Conservation (phyloP, 768 basidiomycete species). For the Calocybe gangraenosa region DNA sequence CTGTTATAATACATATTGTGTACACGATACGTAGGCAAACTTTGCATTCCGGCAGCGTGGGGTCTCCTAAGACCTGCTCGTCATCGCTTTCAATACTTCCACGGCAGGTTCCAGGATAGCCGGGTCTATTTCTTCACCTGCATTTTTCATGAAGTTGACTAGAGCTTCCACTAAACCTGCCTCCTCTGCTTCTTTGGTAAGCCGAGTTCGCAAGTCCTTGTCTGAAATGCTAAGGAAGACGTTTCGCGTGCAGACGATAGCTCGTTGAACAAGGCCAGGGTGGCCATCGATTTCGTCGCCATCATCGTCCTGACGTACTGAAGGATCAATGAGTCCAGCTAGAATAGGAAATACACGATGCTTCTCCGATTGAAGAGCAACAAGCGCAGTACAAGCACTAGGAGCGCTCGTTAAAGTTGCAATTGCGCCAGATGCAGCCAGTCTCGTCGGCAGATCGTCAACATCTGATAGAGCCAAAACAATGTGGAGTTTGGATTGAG, state of each 20-base stretch:
- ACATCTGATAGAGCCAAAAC: conserved; percentile 83
- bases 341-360: conserved; percentile 64
- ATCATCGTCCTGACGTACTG: conserved; percentile 30
- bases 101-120: conserved; percentile 43
- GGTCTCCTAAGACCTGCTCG: conserved; percentile 10
- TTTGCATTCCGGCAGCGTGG: too few relatives aligned
- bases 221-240: conserved; percentile 46
- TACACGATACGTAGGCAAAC: too few relatives aligned
- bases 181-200: conserved; percentile 50
- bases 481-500: conserved; percentile 71
- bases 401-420: conserved; percentile 71
- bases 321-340: conserved; percentile 62
- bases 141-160: conserved; percentile 41
- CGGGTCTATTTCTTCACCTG: conserved; percentile 25
- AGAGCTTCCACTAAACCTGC: conserved; percentile 54
- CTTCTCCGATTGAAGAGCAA: conserved; percentile 60
- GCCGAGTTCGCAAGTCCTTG: conserved; percentile 29
- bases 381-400: conserved; percentile 55
- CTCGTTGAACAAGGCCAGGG: conserved; percentile 72
- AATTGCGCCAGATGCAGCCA: conserved; percentile 89
- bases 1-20: too few relatives aligned
- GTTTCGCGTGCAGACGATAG: conserved; percentile 70
- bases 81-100: conserved; percentile 43
- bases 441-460: conserved; percentile 77
- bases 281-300: conserved; percentile 34